phyloP scores from a whole-genome alignment of 768 basidiomycete species.

The Lentinus tigrinus region DNA sequence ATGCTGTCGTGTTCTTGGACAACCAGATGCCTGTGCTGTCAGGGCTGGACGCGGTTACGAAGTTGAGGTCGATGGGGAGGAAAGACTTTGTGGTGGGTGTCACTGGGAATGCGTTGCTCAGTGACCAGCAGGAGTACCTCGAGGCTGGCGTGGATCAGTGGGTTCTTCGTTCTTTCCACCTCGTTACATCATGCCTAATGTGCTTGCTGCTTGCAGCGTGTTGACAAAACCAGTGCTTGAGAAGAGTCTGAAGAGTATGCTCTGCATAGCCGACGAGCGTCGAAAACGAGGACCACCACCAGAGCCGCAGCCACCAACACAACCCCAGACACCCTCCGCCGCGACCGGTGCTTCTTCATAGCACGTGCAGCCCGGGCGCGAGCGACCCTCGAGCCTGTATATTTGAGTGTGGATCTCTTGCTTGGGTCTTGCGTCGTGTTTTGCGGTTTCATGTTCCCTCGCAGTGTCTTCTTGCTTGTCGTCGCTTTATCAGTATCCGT shows the following conservation, averaged over 20 bases:
- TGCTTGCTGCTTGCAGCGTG: slow-evolving; percentile 43
- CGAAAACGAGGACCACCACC: slow-evolving; percentile 23
- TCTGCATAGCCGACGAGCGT: slow-evolving; percentile 43
- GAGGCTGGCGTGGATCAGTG: slow-evolving; percentile 76
- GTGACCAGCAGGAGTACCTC: slow-evolving; percentile 73
- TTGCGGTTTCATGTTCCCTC: too few species aligned
- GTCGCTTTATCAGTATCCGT: too few species aligned
- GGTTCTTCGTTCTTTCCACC: slow-evolving; percentile 25
- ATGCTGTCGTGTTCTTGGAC: slow-evolving; percentile 53
- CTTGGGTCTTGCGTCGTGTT: too few species aligned
- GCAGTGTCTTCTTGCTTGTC: too few species aligned
- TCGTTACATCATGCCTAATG: not conserved
- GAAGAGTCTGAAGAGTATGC: slow-evolving; percentile 43
- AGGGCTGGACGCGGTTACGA: slow-evolving; percentile 65
- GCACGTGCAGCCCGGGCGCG: too few species aligned
- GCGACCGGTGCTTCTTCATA: too few species aligned
- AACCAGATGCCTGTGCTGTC: slow-evolving; percentile 87
- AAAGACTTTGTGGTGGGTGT: slow-evolving; percentile 84
- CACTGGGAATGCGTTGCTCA: slow-evolving; percentile 43
- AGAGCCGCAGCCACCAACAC: slow-evolving; percentile 1
- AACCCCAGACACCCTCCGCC: not conserved
- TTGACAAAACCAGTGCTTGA: slow-evolving; percentile 80
- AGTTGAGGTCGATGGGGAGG: slow-evolving; percentile 63
- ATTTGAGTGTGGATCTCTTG: too few species aligned
- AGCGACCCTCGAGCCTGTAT: too few species aligned